Evolutionary conservation across 345 rosid genomes (phyloP).

Genomic region (Citrus sinensis): DVS_A1.0 CM039161.1:24815001-24815500

Average conservation of each 20-base stretch:
- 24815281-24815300: not conserved
- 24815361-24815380: not conserved
- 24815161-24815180: not conserved
- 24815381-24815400: not conserved
- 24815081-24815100: rapidly evolving
- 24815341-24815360: not conserved
- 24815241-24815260: too few species aligned
- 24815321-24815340: not conserved
- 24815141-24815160: too few species aligned
- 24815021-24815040: too few species aligned
- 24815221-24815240: not conserved
- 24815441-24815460: not conserved
- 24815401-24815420: not conserved
- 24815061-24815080: too few species aligned
- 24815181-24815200: not conserved
- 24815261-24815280: too few species aligned
- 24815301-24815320: not conserved
- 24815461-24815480: not conserved
- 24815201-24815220: not conserved
- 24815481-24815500: too few species aligned
- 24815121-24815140: too few species aligned
- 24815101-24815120: too few species aligned
- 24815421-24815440: not conserved
- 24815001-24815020: too few species aligned
- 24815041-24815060: too few species aligned